Evolutionary conservation across 2,329 filamentous ascomycete genomes (phyloP).

Genomic region (Alternaria brassicicola): DNA sequence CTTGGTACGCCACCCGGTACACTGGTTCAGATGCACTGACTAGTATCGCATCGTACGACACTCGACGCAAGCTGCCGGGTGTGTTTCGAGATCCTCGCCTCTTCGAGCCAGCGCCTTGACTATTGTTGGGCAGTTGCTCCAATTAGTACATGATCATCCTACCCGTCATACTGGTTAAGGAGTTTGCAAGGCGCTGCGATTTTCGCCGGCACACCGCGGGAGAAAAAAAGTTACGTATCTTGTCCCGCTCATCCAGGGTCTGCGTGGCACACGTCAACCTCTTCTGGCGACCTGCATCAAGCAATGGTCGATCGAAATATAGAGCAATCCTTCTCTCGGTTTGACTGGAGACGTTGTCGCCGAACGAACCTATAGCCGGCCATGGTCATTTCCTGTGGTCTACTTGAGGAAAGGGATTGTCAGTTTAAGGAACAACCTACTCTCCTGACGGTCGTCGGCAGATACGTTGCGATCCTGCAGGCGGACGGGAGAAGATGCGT

Average conservation of each 20-base stretch:
- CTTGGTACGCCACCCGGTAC: slow-evolving; percentile 12
- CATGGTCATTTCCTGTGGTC: slow-evolving; percentile 2
- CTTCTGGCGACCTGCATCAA: slow-evolving; percentile 13
- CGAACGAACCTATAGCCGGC: slow-evolving; percentile 3
- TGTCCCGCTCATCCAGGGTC: slow-evolving; percentile 12
- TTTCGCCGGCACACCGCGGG: slow-evolving; percentile 6
- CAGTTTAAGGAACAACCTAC: slow-evolving; percentile 3
- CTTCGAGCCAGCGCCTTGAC: slow-evolving; percentile 5
- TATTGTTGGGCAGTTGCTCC: slow-evolving; percentile 5
- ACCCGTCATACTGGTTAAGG: slow-evolving; percentile 1
- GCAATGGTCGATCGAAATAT: slow-evolving; percentile 15
- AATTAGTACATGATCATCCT: slow-evolving; percentile 13
- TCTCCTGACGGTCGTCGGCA: slow-evolving; percentile 4
- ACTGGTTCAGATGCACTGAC: slow-evolving; percentile 18
- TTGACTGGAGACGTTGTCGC: neutral
- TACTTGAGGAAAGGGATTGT: neutral
- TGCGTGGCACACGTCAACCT: slow-evolving; percentile 1
- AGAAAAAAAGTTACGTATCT: slow-evolving; percentile 15
- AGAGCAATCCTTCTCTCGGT: neutral
- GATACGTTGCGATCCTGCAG: slow-evolving; percentile 14
- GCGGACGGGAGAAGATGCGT: slow-evolving; percentile 5
- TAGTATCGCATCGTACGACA: slow-evolving; percentile 24
- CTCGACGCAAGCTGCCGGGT: slow-evolving; percentile 10
- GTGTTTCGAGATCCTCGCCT: slow-evolving; percentile 16
- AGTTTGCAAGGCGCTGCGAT: slow-evolving; percentile 1